Percentiles rank a stretch among this genome's conserved stretches.
phyloP scores from a whole-genome alignment of 2,329 filamentous ascomycete species.

The Neobulgaria alba region DNA sequence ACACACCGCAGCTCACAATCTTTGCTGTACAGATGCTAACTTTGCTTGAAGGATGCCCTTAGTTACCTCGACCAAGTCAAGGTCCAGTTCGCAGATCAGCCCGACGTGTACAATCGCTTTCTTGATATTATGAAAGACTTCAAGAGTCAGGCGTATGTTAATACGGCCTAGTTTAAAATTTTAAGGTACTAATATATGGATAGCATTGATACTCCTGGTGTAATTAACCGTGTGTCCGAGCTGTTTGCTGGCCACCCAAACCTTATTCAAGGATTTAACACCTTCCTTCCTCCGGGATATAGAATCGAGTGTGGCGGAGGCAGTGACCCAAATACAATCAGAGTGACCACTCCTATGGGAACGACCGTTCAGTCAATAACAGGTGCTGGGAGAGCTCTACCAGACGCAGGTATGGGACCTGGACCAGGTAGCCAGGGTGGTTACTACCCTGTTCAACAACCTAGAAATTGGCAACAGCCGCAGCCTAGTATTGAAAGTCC shows the following conservation, averaged over 20 bases:
- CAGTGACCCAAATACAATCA: conserved; percentile 90
- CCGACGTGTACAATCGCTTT: conserved; percentile 94
- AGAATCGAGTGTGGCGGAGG: conserved; percentile 92
- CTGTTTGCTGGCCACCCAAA: conserved; percentile 94
- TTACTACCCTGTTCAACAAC: conserved; percentile 33
- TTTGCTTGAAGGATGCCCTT: conserved; percentile 56
- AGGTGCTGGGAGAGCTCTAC: conserved; percentile 34
- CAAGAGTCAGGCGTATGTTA: conserved; percentile 83
- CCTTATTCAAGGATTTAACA: conserved; percentile 96
- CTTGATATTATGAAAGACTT: conserved; percentile 99
- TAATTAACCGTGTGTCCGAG: conserved; percentile 92
- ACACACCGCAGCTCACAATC: conserved; percentile 9
- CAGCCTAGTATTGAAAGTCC: conserved; percentile 56
- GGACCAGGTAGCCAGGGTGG: conserved; percentile 17
- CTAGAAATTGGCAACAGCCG: conserved; percentile 45
- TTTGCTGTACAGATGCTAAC: conserved; percentile 13
- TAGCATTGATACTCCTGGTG: conserved; percentile 91
- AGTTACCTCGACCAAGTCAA: conserved; percentile 98
- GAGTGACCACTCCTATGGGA: conserved; percentile 96
- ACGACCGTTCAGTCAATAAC: conserved; percentile 88
- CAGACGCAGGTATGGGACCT: conserved; percentile 26
- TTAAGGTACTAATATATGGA: conserved; percentile 21
- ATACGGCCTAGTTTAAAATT: neutral
- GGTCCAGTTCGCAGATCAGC: conserved; percentile 92
- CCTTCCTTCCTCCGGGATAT: conserved; percentile 90